Evolutionary conservation across 2,329 filamentous ascomycete genomes (phyloP), one percentile per base, ranked within the genome.

Genomic region (Colletotrichum sp.): DNA sequence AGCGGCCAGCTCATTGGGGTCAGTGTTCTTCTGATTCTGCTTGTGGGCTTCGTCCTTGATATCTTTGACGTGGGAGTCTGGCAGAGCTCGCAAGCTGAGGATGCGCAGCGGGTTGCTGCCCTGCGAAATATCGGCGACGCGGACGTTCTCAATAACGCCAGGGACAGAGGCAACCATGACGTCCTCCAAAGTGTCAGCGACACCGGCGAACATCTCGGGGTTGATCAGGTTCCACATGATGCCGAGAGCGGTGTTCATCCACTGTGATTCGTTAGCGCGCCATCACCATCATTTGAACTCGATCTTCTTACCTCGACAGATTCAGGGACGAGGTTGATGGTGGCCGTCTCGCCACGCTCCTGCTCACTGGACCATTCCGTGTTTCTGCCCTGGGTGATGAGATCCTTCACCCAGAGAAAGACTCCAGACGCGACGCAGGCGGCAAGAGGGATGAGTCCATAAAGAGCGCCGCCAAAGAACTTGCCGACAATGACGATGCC

Each of bases 121-220:
- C 84, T 98, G 97, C 66, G 95, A 95, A 80, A 99, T 98, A 80
- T 98, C 96, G 75, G 96, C 96, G 27, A 98, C 95, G 79, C 96
- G 94, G 61, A 99, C 96, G 79, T 98, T 97, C 83, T 98, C 96
- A 78, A 99, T 96, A 52, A 98, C 87, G 3, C 94, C 93, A 0
- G 97, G 97, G 0, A 98, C 94, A 0, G 95, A 98, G 25, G 96
- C 96, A 83, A 98, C 96, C 96, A 98, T 98, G 79, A 98, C 94
- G 83, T 98, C 96, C 85, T 90, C 83, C 1, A 87, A 82, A 15
- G 95, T 98, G 82, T 98, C 97, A n/a, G 96, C 96, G 11, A 98
- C 91, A 8, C 92, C 91, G n/a, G 92, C 88, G 83, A 99, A 97
- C 94, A 98, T 98, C 59, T 98, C 96, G 0, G 97, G 96, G 81